Evolutionary conservation across 225 moss, liverwort and hornwort genomes (phyloP).

Genomic region (Thuidium tamariscinum): DNA sequence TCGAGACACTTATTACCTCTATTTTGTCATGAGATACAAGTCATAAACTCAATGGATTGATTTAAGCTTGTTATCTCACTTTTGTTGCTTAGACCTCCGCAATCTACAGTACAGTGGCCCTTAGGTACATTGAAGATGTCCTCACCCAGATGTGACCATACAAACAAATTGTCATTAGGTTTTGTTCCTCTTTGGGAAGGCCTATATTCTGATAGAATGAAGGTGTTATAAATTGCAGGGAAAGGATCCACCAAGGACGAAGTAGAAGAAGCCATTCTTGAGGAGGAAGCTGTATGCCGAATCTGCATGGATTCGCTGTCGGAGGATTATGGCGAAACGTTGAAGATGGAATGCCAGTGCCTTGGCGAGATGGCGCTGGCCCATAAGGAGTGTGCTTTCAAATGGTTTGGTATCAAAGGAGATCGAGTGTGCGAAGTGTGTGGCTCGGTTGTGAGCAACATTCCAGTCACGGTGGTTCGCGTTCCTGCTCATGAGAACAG

Average conservation of each 20-base stretch:
- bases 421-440: slow-evolving; percentile 50
- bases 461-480: slow-evolving; percentile 41
- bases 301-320: slow-evolving; percentile 48
- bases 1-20: background rate
- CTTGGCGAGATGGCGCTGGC: slow-evolving; percentile 48
- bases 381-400: slow-evolving; percentile 45
- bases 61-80: background rate
- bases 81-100: background rate
- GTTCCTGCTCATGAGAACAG: slow-evolving; percentile 13
- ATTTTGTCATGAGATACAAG: background rate
- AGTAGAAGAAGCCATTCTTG: slow-evolving; percentile 32
- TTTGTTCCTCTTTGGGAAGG: background rate
- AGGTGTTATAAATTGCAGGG: slow-evolving; percentile 1
- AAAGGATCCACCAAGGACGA: slow-evolving; percentile 24
- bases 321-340: slow-evolving; percentile 41
- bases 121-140: background rate
- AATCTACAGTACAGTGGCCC: background rate
- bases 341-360: slow-evolving; percentile 54
- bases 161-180: background rate
- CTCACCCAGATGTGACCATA: background rate
- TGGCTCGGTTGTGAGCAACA: slow-evolving; percentile 37
- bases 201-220: background rate
- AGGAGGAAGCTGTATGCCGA: slow-evolving; percentile 51
- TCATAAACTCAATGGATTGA: background rate
- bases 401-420: slow-evolving; percentile 58